These are phyloP conservation scores for Ramalina peruviana DNA, from an alignment of 495 filamentous ascomycete genomes.

Conservation along the genomic window DNA sequence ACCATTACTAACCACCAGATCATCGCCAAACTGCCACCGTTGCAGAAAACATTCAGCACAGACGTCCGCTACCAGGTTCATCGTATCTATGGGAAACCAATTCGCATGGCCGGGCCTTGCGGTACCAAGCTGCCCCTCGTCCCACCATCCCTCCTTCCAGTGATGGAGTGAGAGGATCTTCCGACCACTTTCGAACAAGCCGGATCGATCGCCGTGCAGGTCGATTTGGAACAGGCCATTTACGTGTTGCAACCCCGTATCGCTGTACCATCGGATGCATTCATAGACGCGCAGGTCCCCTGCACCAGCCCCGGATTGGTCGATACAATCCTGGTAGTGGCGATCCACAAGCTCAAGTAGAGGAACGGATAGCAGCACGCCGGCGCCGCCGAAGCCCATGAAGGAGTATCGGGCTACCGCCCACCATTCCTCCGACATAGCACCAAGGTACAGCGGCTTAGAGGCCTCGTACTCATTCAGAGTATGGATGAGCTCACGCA, in stretches of 20 bases:
- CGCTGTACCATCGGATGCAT: slow-evolving; percentile 38
- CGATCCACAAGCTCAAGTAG: slow-evolving; percentile 27
- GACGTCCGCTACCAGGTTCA: slow-evolving; percentile 33
- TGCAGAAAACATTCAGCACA: slow-evolving; percentile 47
- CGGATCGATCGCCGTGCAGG: slow-evolving; percentile 33
- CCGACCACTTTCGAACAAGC: slow-evolving; percentile 41
- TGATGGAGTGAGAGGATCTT: slow-evolving; percentile 42
- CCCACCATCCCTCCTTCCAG: slow-evolving; percentile 42
- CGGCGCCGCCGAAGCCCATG: slow-evolving; percentile 47
- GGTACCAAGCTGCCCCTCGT: slow-evolving; percentile 14
- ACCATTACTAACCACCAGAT: slow-evolving; percentile 44
- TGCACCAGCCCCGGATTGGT: slow-evolving; percentile 23
- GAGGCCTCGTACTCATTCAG: slow-evolving; percentile 32
- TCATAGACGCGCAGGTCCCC: slow-evolving; percentile 36
- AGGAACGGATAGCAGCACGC: slow-evolving; percentile 42
- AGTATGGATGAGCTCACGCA: slow-evolving; percentile 32
- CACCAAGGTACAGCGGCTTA: slow-evolving; percentile 38
- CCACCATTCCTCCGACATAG: slow-evolving; percentile 38
- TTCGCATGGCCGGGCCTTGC: background rate
- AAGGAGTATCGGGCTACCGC: slow-evolving; percentile 36
- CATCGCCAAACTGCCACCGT: slow-evolving; percentile 41
- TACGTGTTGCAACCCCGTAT: slow-evolving; percentile 34
- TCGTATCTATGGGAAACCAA: slow-evolving; percentile 29
- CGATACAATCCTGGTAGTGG: slow-evolving; percentile 25
- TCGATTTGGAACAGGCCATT: slow-evolving; percentile 41